Base-by-base conservation (phyloP, 306 rosid genomes). In the Dalbergia cultrata region DNA sequence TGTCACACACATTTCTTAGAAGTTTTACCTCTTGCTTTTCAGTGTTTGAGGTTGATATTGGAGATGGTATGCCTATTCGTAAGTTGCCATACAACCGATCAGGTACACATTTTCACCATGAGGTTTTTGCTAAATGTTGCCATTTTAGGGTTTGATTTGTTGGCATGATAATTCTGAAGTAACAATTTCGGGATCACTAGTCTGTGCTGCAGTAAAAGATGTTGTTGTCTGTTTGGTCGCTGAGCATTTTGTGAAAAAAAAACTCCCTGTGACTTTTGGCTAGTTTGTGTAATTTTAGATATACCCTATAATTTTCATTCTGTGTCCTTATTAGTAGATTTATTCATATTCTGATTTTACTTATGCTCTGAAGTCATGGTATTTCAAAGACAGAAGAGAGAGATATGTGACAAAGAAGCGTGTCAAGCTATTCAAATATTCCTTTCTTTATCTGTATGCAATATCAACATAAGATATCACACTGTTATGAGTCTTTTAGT, bases 1-100 rank as follows among this genome's bases (percentile, higher is more conserved):
- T 75, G 34, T 19, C 39, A 31, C 41, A 69, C 21, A 19, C 13
- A 4, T 71, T 76, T 60, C 87, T 76, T 63, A 73, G 10, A 79
- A 57, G 37, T 31, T 44, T 72, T 67, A 71, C 43, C 47, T 64
- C 53, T 84, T 83, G 10, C 70, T 81, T 2, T 86, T 76, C 86
- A 95, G 99, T 95, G 78, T 95, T 95, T 88, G 98, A 95, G 83
- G 99, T 95, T 12, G 96, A 95, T 68, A 95, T 95, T 85, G 98
- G 92, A 83, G 99, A 95, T 81, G 99, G 99, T 10, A 88, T 89
- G 89, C 99, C 99, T 67, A 82, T 82, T 61, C 94, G 98, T 19
- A 95, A 95, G 87, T 82, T 95, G 90, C 99, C 99, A 37, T 91
- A 90, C 92, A 93, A 93, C 74, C 90, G 87, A 80, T 85, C 97